These are phyloP conservation scores for Colletotrichum nymphaeae DNA, from an alignment of 2,329 filamentous ascomycete genomes.

Conservation along the genomic window DNA sequence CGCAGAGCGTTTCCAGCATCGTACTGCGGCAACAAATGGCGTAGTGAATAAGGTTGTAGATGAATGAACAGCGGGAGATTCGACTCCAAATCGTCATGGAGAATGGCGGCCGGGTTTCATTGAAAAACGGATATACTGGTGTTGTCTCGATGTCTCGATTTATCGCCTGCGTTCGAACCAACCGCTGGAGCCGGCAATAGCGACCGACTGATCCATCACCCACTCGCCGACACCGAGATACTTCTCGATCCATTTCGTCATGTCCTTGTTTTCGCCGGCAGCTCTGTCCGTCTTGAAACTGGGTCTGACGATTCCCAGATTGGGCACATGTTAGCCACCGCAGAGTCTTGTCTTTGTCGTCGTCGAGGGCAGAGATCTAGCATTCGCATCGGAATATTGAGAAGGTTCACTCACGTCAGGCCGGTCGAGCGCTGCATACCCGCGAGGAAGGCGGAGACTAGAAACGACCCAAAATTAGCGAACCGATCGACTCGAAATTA, in stretches of 20 bases:
- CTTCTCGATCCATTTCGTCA: constrained; percentile 90
- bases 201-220: constrained; percentile 97
- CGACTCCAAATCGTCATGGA: not conserved
- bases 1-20: constrained; percentile 21
- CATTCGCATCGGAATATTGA: not conserved
- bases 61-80: not conserved
- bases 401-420: constrained; percentile 84
- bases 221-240: constrained; percentile 96
- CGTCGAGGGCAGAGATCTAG: not conserved
- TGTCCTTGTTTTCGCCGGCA: constrained; percentile 80
- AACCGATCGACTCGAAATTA: not conserved
- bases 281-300: constrained; percentile 92
- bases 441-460: constrained; percentile 95
- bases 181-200: constrained; percentile 85
- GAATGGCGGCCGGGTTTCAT: not conserved
- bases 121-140: not conserved
- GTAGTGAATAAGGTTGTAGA: not conserved
- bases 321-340: constrained; percentile 57
- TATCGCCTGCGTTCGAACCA: constrained; percentile 93
- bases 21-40: not conserved
- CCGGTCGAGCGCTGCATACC: constrained; percentile 98
- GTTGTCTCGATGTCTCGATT: not conserved
- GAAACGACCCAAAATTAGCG: not conserved
- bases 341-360: not conserved
- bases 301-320: constrained; percentile 62